Percentiles rank a stretch among this genome's conserved stretches.
Evolutionary conservation across 2,329 filamentous ascomycete genomes (phyloP).

Genomic region (Dendrostoma leiphaemia): DNA sequence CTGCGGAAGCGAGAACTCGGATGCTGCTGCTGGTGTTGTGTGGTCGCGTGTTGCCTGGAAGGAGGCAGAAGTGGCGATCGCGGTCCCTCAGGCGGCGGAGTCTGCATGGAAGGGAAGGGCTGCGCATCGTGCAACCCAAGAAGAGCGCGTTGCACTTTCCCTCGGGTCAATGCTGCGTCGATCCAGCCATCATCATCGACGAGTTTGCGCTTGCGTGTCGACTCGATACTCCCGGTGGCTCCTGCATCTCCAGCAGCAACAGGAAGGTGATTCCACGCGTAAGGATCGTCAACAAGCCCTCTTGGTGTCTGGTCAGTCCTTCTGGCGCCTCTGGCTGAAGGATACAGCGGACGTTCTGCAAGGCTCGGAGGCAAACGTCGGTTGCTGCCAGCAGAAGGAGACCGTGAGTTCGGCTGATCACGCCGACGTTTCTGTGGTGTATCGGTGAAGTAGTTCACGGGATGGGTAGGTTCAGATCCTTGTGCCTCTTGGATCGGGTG

Average conservation of each 20-base stretch:
- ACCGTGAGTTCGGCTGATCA: not conserved
- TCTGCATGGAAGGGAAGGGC: not conserved
- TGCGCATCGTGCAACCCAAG: not conserved
- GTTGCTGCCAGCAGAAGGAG: not conserved
- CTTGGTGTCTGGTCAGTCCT: not conserved
- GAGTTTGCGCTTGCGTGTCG: not conserved
- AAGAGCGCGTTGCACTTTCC: not conserved
- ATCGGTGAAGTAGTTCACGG: not conserved
- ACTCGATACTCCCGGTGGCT: not conserved
- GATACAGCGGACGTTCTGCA: not conserved
- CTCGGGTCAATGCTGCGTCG: not conserved
- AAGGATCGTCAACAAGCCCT: not conserved
- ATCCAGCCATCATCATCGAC: constrained; percentile 3
- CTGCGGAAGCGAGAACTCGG: not conserved
- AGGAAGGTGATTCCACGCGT: not conserved
- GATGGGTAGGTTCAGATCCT: not conserved
- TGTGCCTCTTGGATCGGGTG: constrained; percentile 2
- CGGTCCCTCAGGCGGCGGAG: not conserved
- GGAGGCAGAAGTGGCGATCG: not conserved
- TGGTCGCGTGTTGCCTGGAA: not conserved
- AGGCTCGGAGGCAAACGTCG: not conserved
- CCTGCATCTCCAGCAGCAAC: not conserved
- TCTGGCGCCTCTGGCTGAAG: not conserved
- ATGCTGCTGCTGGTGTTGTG: not conserved
- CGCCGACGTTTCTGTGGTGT: not conserved